These are phyloP conservation scores for Rickenella mellea DNA, from an alignment of 768 basidiomycete genomes.

Conservation along the genomic window DNA sequence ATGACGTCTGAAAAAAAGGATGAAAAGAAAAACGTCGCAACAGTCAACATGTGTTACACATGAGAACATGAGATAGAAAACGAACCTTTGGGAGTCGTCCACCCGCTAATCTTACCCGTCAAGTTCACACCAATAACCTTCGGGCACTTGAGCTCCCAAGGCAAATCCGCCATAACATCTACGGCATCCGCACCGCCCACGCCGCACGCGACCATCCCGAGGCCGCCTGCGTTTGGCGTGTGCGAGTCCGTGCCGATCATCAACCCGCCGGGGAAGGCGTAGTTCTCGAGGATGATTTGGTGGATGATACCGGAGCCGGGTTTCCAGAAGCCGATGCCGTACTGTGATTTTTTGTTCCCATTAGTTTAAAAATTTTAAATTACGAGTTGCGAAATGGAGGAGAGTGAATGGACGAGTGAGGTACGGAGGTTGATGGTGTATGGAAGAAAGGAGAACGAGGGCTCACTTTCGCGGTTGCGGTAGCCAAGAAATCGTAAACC, in stretches of 20 bases:
- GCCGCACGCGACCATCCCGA: slow-evolving; percentile 99
- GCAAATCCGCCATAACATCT: slow-evolving; percentile 95
- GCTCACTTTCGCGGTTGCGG: slow-evolving; percentile 81
- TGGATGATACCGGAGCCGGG: slow-evolving; percentile 99
- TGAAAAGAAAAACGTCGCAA: slow-evolving; percentile 2
- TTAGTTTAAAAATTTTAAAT: neutral
- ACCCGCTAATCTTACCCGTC: slow-evolving; percentile 89
- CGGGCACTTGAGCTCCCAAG: slow-evolving; percentile 99
- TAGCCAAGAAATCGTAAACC: slow-evolving; percentile 98
- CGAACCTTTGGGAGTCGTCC: slow-evolving; percentile 95
- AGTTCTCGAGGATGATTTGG: slow-evolving; percentile 99
- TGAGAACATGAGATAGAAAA: neutral
- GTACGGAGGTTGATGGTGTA: neutral
- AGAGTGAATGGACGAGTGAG: neutral
- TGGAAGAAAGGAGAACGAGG: slow-evolving; percentile 1
- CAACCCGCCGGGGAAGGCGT: slow-evolving; percentile 96
- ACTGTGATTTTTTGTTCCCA: slow-evolving; percentile 32
- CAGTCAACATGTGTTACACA: neutral
- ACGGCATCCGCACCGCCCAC: slow-evolving; percentile 99
- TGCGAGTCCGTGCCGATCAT: slow-evolving; percentile 99
- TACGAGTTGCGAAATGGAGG: slow-evolving; percentile 3
- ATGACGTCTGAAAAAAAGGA: slow-evolving; percentile 66
- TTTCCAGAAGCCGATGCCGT: slow-evolving; percentile 99
- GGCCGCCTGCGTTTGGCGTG: slow-evolving; percentile 97
- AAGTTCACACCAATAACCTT: slow-evolving; percentile 98